Evolutionary conservation across 2,329 filamentous ascomycete genomes (phyloP).

Genomic region (Botrytis elliptica): DNA sequence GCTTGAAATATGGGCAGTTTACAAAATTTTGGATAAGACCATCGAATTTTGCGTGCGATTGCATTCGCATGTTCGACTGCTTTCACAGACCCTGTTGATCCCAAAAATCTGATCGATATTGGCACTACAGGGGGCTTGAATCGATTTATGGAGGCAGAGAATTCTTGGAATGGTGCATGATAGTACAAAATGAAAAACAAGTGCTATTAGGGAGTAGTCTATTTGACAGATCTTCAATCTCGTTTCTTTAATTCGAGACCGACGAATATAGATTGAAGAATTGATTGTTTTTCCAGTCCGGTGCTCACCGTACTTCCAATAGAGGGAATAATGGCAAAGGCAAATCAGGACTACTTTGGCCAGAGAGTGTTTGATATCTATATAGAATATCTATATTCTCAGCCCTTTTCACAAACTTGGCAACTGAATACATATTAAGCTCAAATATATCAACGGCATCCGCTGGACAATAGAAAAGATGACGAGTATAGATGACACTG

Average conservation of each 20-base stretch:
- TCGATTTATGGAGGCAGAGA: conserved; percentile 30
- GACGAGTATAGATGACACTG: background rate
- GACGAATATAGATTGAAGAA: too few species aligned
- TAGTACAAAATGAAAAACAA: conserved; percentile 30
- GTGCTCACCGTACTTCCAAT: background rate
- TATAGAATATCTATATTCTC: background rate
- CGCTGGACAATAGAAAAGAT: background rate
- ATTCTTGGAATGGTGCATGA: conserved; percentile 26
- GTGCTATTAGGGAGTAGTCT: conserved; percentile 26
- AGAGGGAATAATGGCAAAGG: background rate
- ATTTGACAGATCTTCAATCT: conserved; percentile 23
- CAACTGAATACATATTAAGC: background rate
- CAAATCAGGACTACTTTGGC: background rate
- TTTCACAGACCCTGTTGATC: conserved; percentile 32
- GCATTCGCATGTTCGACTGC: conserved; percentile 34
- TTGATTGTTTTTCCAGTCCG: conserved; percentile 7
- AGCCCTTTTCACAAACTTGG: background rate
- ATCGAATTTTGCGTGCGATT: conserved; percentile 29
- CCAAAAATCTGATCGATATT: conserved; percentile 25
- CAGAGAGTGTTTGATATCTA: background rate
- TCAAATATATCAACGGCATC: too few species aligned
- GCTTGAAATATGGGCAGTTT: background rate
- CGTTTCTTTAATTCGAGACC: too few species aligned
- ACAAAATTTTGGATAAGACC: conserved; percentile 19
- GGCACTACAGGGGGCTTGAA: conserved; percentile 24